Conservation (phyloP, 2,329 filamentous ascomycete genomes). For the Scedosporium aurantiacum region DNA sequence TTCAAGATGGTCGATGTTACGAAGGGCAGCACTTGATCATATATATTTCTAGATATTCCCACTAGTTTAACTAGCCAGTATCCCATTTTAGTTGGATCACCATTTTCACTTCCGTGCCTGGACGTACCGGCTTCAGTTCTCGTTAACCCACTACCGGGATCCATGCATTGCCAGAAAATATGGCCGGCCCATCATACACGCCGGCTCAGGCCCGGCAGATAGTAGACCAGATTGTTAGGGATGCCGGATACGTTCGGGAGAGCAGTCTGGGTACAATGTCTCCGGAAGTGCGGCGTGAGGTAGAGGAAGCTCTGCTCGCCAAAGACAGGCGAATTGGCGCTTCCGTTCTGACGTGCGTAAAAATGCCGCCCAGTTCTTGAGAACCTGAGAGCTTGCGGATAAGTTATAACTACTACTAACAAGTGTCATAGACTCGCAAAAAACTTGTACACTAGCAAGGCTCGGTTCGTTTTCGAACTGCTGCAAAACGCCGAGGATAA, state of each 20-base stretch:
- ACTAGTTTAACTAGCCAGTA: no score
- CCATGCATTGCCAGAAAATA: background rate
- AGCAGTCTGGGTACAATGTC: slow-evolving; percentile 1
- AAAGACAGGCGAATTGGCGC: background rate
- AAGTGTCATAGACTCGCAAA: slow-evolving; percentile 23
- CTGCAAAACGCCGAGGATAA: slow-evolving; percentile 47
- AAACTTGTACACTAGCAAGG: slow-evolving; percentile 29
- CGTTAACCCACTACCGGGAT: background rate
- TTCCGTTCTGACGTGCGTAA: background rate
- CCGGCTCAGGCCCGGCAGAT: background rate
- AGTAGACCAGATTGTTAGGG: background rate
- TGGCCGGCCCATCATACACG: background rate
- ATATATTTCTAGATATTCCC: no score
- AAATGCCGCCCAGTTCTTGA: no score
- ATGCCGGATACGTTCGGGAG: background rate
- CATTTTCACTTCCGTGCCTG: no score
- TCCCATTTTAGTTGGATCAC: no score
- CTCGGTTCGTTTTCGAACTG: slow-evolving; percentile 40
- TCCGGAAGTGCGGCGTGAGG: background rate
- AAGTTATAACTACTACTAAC: background rate
- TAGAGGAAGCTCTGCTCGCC: background rate
- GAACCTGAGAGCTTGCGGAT: no score
- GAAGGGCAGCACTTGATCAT: no score
- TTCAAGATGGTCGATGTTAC: no score
- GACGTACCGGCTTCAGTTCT: background rate